These are phyloP conservation scores for Paramyrothecium roridum DNA, from an alignment of 2,329 filamentous ascomycete genomes.

Conservation along the genomic window DNA sequence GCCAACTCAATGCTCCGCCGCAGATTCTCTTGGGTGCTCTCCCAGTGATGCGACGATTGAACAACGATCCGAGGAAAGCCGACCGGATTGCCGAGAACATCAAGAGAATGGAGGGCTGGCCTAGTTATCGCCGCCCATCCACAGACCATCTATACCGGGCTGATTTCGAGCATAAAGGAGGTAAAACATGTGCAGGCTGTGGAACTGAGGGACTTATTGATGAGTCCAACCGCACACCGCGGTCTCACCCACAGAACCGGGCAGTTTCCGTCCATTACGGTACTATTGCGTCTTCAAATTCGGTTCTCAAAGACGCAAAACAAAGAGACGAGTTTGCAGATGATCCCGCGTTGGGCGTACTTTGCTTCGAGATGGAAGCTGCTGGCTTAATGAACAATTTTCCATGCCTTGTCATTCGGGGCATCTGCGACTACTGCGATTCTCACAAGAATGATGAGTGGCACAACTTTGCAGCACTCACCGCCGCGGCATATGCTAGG, in stretches of 20 bases:
- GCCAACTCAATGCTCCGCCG: constrained; percentile 8
- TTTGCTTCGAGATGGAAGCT: constrained; percentile 1
- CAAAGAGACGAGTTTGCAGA: not conserved
- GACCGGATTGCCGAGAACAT: constrained; percentile 7
- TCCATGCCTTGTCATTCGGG: not conserved
- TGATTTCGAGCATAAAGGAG: constrained; percentile 3
- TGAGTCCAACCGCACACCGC: constrained; percentile 2
- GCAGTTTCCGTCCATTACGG: not conserved
- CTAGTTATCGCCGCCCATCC: not conserved
- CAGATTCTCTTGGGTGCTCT: constrained; percentile 11
- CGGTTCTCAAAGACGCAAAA: not conserved
- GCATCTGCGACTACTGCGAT: constrained; percentile 1
- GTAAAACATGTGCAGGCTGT: not conserved
- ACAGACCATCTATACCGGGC: constrained; percentile 8
- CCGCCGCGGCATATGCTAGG: not conserved
- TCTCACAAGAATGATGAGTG: not conserved
- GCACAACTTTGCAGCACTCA: not conserved
- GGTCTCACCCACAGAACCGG: not conserved
- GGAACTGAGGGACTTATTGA: constrained; percentile 7
- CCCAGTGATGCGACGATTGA: constrained; percentile 3
- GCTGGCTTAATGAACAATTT: not conserved
- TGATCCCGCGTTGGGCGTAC: not conserved
- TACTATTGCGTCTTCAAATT: not conserved
- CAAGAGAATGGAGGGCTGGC: constrained; percentile 3
- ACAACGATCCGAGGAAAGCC: not conserved